Base-by-base conservation (phyloP, 2,329 filamentous ascomycete species). In the Colletotrichum shisoi region DNA sequence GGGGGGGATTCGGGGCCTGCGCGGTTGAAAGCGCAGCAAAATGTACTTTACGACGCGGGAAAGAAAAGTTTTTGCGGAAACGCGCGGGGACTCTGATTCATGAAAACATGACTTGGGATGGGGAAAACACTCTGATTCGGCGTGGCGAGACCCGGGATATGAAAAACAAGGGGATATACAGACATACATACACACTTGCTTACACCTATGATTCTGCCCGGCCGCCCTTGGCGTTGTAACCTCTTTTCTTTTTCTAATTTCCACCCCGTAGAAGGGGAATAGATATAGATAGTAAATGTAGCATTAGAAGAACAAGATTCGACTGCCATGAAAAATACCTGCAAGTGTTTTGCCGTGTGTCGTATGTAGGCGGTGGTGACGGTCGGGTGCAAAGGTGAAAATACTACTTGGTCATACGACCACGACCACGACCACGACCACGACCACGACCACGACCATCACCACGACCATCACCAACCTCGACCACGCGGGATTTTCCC, bases 231-330 rank as follows among this genome's bases (percentile, higher is more conserved):
- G 45, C 51, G 27, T 63, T 54, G 48, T 8, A 8, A 13, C 13
- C 13, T 46, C 27, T 57, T 49, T 45, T 24, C 34, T 11, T 45
- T 24, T 42, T 11, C 27, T 24, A 1, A 24, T 1, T 21, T 7
- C 34, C n/a, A 42, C 13, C 2, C 21, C 37, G 9, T 3, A 8
- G 0, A 3, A 51, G 37, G 49, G n/a, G n/a, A n/a, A n/a, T n/a
- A n/a, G 19, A 24, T 37, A n/a, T 19, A 8, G 44, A 4, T 62
- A 57, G 57, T 66, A 17, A 27, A 40, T 62, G 57, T 57, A 62
- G n/a, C 44, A 57, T 66, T 44, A 8, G 19, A 31, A 52, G 6
- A 19, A 24, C 7, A 6, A 44, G 19, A 51, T 13, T 37, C 12
- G 1, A 37, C 27, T 8, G 27, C n/a, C 7, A 8, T 37, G n/a